Evolutionary conservation across 352 stramenopile genomes (phyloP), one percentile per base, ranked within the genome.

Genomic region (Pythium chondricola): DNA sequence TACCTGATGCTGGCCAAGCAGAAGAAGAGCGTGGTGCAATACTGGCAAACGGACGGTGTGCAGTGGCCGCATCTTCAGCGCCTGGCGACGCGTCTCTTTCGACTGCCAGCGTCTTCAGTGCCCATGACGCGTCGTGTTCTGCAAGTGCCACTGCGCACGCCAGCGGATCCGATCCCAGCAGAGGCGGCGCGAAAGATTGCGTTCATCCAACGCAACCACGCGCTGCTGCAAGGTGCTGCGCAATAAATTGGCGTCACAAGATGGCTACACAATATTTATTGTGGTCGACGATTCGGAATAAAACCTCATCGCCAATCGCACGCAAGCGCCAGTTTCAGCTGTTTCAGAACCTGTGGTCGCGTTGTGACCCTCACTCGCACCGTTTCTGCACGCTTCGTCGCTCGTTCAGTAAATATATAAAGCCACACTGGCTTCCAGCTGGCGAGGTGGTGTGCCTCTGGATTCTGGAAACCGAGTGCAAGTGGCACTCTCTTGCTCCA

Each of bases 21-120:
- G 24, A 64, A 66, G 14, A 71, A 74, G 58, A 51, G 48, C 9
- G 53, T 66, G 29, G 35, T 57, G 25, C 65, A 71, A 38, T 74
- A 60, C 37, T 74, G 65, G 65, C 50, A 61, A 26, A 54, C 47
- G 13, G 65, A 74, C 37, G 58, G 61, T 0, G 31, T 51, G 39
- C 57, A 33, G 14, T 74, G 53, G 42, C 65, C 65, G 18, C 21
- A 65, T 18, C 43, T 74, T 16, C 61, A 74, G 35, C 36, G 43
- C n/a, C 36, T 71, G 8, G 65, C 65, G 0, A 27, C 48, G 25
- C 21, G 43, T 14, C 36, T 74, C 36, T 66, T 74, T 46, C 38
- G 41, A 10, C 32, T 68, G 22, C 60, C 60, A 24, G 36, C 49
- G 2, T 64, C 54, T 18, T 61, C 55, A 13, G 27, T 45, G n/a